Conservation (phyloP, 169 alveolate genomes). For the Eimeria brunetti region DNA sequence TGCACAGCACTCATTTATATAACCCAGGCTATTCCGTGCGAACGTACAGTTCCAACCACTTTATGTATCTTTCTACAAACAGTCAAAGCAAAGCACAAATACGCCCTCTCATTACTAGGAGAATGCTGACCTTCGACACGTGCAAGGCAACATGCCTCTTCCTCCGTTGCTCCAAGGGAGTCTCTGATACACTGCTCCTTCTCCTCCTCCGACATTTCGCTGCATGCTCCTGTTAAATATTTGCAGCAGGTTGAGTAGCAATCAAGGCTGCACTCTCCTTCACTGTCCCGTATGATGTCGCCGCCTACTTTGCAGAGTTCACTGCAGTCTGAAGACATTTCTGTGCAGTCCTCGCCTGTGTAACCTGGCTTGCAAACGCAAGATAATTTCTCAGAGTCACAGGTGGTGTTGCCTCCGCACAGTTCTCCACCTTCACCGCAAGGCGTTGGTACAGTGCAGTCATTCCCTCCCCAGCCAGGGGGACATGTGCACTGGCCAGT, state of each 20-base stretch:
- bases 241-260: conserved; percentile 69
- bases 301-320: conserved; percentile 61
- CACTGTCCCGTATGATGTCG: neutral
- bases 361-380: conserved; percentile 62
- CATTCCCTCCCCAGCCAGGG: conserved; percentile 62
- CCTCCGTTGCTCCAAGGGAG: conserved; percentile 30
- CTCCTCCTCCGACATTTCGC: neutral
- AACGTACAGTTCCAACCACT: neutral
- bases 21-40: neutral
- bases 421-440: conserved; percentile 45
- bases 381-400: neutral
- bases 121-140: conserved; percentile 44
- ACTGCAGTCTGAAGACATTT: conserved; percentile 16
- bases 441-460: conserved; percentile 17
- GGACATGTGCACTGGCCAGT: conserved; percentile 57
- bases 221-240: conserved; percentile 6
- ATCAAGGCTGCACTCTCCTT: conserved; percentile 44
- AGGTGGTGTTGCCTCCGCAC: conserved; percentile 59
- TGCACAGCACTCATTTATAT: neutral
- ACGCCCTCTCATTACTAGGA: neutral
- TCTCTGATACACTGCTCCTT: conserved; percentile 38
- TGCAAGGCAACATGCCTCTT: conserved; percentile 54
- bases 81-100: neutral
- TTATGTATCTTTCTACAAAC: neutral
- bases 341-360: conserved; percentile 49